Base-by-base conservation (phyloP, 371 early-diverging fungal genomes). In the Mortierella sp. region DNA sequence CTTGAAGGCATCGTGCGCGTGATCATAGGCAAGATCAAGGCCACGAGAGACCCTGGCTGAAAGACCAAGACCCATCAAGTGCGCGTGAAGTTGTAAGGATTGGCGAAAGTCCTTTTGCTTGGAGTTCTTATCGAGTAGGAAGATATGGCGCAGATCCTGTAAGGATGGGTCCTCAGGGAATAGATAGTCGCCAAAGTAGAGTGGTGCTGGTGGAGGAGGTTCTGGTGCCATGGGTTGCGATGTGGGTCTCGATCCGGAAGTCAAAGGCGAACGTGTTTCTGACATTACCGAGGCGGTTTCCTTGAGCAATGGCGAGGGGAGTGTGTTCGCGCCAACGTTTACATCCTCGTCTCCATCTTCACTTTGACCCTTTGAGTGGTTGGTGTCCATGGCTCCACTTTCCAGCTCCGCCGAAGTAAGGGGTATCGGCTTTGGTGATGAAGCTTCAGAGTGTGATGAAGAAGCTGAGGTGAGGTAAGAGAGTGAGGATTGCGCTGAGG, bases 1-100 rank as follows among this genome's bases (percentile, higher is more conserved):
- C 64, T 78, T 78, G 58, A 67, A 78, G 14, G 78, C 67, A 51
- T 78, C 78, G 16, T 78, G 78, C 14, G 67, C 71, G 26, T 78
- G 78, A 27, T 78, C 78, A 42, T 78, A 71, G 0, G 78, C 78
- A 5, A 70, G 52, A 43, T 78, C 78, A n/a, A 78, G 71, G 3
- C 71, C 71, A 1, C 71, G 54, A 0, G 71, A 71, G 24, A 71
- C 39, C 28, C 78, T 61, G 5, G 78, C 56, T 3, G 78, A 47
- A 21, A 78, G 64, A 18, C 61, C 55, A 13, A 78, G 56, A 18
- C 78, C 78, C 63, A 71, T 67, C 10, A 78, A 27, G 18, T 78
- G 78, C 8, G 71, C 71, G 45, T 78, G 78, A 18, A 78, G 61
- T 30, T 71, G 78, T 16, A 71, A 26, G 12, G 78, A 78, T 3